Evolutionary conservation across 1,284 basidiomycete genomes (phyloP).

Genomic region (Cutaneotrichosporon dermatis): DNA sequence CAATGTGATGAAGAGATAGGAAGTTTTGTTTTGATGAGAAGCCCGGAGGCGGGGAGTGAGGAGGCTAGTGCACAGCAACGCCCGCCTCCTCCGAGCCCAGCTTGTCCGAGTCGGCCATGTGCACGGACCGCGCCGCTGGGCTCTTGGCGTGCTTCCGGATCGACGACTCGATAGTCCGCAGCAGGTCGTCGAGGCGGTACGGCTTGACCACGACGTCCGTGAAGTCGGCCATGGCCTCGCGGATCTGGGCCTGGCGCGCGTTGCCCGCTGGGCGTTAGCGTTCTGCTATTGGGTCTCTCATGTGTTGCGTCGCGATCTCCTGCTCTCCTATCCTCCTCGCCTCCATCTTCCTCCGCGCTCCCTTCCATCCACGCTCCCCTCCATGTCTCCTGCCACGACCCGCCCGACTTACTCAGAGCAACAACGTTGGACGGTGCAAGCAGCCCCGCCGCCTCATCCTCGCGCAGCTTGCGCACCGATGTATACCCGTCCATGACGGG

Average conservation of each 20-base stretch:
- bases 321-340: too few relatives aligned
- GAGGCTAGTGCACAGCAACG: too few relatives aligned
- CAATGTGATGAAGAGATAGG: too few relatives aligned
- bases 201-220: slow-evolving; percentile 41
- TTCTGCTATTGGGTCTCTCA: neutral
- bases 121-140: neutral
- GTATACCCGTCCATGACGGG: slow-evolving; percentile 31
- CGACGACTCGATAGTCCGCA: slow-evolving; percentile 34
- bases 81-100: neutral
- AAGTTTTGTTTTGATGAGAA: too few relatives aligned
- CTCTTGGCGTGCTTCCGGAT: neutral
- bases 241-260: slow-evolving; percentile 18
- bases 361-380: neutral
- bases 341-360: too few relatives aligned
- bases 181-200: slow-evolving; percentile 35
- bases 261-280: slow-evolving; percentile 17
- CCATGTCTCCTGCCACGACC: neutral
- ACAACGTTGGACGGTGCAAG: slow-evolving; percentile 5
- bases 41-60: too few relatives aligned
- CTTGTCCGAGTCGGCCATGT: neutral
- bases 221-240: slow-evolving; percentile 30
- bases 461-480: slow-evolving; percentile 12
- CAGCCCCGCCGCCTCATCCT: slow-evolving; percentile 12
- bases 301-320: too few relatives aligned
- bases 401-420: slow-evolving; percentile 16